Percentiles rank a stretch among this genome's conserved stretches.
phyloP scores from a whole-genome alignment of 208 protist genomes.

The Trypanosoma cruzi region DNA sequence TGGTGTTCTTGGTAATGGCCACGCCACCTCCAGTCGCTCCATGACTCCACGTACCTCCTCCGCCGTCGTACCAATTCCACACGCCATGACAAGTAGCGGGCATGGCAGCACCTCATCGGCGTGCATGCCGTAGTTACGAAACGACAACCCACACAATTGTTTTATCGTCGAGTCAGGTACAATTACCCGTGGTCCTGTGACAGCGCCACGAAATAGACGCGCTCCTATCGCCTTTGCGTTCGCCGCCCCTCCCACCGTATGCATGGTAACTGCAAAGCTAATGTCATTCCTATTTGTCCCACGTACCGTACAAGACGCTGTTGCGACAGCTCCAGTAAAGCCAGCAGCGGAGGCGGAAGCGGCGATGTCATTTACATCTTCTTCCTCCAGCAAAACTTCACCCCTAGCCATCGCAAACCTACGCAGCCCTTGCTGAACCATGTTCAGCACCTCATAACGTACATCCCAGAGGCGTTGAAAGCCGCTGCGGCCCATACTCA shows the following conservation, averaged over 20 bases:
- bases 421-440: constrained; percentile 40
- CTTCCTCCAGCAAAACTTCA: constrained; percentile 53
- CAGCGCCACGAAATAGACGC: constrained; percentile 65
- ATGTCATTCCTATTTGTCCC: constrained; percentile 69
- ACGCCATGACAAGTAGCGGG: constrained; percentile 72
- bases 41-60: constrained; percentile 47
- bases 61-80: constrained; percentile 60
- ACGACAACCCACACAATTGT: constrained; percentile 45
- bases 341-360: no score
- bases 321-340: no score
- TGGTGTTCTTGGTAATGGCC: constrained; percentile 31
- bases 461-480: constrained; percentile 78
- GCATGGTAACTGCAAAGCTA: constrained; percentile 83
- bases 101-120: constrained; percentile 27
- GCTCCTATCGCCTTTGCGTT: constrained; percentile 61
- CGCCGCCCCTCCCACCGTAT: background rate
- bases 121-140: constrained; percentile 72
- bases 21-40: constrained; percentile 41
- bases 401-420: constrained; percentile 52
- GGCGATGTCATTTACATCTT: no score
- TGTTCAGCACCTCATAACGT: constrained; percentile 58
- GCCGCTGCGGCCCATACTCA: constrained; percentile 92
- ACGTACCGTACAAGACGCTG: background rate
- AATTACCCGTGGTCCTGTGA: constrained; percentile 78
- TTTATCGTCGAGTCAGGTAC: constrained; percentile 34